Evolutionary conservation across 257 asterid genomes (phyloP).

Genomic region (Salvia splendens): DNA sequence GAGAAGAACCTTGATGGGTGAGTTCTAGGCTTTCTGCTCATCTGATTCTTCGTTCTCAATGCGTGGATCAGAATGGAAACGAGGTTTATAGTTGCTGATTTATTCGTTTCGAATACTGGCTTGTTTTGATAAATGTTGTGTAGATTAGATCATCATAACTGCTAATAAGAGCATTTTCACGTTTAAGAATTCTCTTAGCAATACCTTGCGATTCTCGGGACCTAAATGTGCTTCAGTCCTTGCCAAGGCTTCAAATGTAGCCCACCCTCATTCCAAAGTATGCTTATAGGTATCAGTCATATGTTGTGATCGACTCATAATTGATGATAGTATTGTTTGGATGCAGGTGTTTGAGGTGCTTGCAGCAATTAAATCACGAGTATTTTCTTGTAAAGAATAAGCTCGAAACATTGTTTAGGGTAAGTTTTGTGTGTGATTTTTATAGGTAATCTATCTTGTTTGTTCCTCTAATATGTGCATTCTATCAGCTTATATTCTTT

Average conservation of each 20-base stretch:
- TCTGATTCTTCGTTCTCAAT: not conserved
- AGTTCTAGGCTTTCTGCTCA: slow-evolving; percentile 31
- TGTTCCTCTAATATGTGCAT: not conserved
- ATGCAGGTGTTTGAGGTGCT: slow-evolving; percentile 68
- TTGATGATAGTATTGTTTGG: not conserved
- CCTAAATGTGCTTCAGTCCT: not conserved
- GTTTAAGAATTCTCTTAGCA: not conserved
- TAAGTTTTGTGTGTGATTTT: slow-evolving; percentile 20
- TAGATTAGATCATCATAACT: not conserved
- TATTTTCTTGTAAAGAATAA: slow-evolving; percentile 66
- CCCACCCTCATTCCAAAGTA: not conserved
- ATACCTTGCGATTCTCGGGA: not conserved
- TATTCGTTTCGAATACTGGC: not conserved
- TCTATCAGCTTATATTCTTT: not conserved
- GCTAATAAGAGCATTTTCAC: not conserved
- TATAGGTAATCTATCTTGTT: not conserved
- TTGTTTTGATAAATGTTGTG: not conserved
- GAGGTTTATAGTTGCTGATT: not conserved
- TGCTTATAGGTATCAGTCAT: not conserved
- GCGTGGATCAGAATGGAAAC: not conserved
- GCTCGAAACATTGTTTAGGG: slow-evolving; percentile 75
- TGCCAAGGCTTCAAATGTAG: not conserved
- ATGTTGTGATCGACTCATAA: not conserved
- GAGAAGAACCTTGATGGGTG: slow-evolving; percentile 72
- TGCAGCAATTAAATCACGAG: slow-evolving; percentile 68